phyloP scores from a whole-genome alignment of 305 asterid genomes.

The Fraxinus velutina region DNA sequence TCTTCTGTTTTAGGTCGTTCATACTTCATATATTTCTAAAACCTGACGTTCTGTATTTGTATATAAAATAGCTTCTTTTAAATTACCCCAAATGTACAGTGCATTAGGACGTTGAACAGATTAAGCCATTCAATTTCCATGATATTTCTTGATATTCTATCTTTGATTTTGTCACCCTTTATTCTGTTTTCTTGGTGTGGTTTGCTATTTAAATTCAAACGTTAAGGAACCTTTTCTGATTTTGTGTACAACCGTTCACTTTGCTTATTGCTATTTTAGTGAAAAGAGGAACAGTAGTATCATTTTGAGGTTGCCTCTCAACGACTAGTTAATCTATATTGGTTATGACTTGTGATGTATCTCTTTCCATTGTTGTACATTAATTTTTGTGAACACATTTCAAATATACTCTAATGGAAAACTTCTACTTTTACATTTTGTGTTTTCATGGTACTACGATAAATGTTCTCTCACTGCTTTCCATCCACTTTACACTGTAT shows the following conservation, averaged over 20 bases:
- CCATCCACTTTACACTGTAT: constrained; percentile 7
- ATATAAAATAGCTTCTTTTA: not conserved
- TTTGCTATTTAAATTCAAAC: not conserved
- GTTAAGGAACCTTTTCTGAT: not conserved
- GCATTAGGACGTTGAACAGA: constrained; percentile 6
- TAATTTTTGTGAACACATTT: not conserved
- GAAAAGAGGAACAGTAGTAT: not conserved
- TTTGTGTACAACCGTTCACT: not conserved
- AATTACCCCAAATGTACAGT: constrained; percentile 4
- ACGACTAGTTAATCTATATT: not conserved
- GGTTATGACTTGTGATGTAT: not conserved
- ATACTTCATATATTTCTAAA: constrained; percentile 3
- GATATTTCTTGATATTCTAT: not conserved
- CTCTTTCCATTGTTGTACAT: not conserved
- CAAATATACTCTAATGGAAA: not conserved
- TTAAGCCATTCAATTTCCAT: not conserved
- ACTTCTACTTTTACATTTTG: not conserved
- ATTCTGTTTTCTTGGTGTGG: not conserved
- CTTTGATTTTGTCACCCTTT: not conserved
- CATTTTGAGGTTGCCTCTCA: not conserved
- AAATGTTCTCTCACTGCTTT: constrained; percentile 4
- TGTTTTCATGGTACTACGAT: not conserved
- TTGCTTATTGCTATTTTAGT: not conserved
- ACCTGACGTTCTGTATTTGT: not conserved
- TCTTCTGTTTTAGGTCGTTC: constrained; percentile 15